Base-by-base conservation (phyloP, 768 basidiomycete species). In the Phanerochaete sordida region DNA sequence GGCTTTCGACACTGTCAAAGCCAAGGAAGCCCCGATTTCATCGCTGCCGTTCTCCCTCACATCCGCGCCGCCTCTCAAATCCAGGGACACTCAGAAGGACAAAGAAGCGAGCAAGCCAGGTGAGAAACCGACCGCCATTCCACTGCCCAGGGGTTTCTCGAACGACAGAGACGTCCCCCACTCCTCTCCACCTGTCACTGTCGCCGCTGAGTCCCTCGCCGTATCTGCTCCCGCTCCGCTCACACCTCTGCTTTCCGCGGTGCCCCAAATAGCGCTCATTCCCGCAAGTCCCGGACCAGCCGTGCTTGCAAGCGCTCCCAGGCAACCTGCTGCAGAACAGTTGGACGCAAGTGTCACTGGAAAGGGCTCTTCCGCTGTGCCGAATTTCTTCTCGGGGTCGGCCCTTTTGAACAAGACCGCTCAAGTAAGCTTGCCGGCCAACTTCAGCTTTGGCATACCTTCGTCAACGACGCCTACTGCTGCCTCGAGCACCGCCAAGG, bases 21-120 rank as follows among this genome's bases (percentile, higher is more conserved):
- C 81, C 16, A 86, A 84, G 66, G 88, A 90, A 61, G 84, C 85
- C n/a, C 87, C 88, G 0, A 84, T 88, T 56, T 48, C 76, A 30
- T 75, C 81, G 8, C 74, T 89, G 56, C 90, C 87, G 11, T 89
- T 88, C 70, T 88, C 86, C 9, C 75, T 89, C 55, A 71, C 74
- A n/a, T 79, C 76, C 65, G 33, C 64, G 8, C 56, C 65, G 5
- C 44, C 35, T 13, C 61, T 68, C 31, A 45, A 64, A 26, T 52
- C 62, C 19, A 62, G 66, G 13, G 62, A 66, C 0, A 66, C 68
- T 21, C 62, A 56, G 37, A 33, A 54, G 1, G 31, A 26, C 31
- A 27, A 52, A 30, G 51, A 19, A 2, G 15, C 53, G 5, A 63
- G 64, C 54, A 60, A 66, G 12, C 62, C 65, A 24, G 53, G 52